phyloP scores from a whole-genome alignment of 768 basidiomycete species.

The Pleurotus citrinopileatus region DNA sequence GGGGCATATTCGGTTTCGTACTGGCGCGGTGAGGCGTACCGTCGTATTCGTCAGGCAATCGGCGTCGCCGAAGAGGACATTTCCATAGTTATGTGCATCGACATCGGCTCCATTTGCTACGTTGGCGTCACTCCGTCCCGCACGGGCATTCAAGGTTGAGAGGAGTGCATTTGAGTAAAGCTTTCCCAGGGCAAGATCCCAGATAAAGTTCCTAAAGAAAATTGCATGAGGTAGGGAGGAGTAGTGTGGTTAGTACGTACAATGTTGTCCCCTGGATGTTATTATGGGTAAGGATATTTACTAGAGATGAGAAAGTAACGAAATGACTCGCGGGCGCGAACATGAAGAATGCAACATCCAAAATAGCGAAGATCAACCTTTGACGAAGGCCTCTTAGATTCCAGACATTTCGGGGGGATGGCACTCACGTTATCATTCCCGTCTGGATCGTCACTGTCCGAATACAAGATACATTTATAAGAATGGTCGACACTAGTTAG shows the following conservation, averaged over 20 bases:
- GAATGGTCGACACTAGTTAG: slow-evolving; percentile 9
- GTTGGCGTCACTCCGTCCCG: too few relatives aligned
- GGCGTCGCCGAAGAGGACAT: too few relatives aligned
- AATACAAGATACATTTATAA: not conserved
- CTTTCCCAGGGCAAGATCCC: slow-evolving; percentile 45
- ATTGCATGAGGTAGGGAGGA: not conserved
- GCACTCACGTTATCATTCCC: slow-evolving; percentile 27
- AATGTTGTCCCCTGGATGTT: slow-evolving; percentile 37
- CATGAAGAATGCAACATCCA: slow-evolving; percentile 14
- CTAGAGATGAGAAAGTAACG: not conserved
- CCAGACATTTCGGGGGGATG: not conserved
- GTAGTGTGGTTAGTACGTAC: slow-evolving; percentile 24
- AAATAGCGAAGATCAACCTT: slow-evolving; percentile 2
- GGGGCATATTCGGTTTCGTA: too few relatives aligned
- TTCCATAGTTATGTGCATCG: too few relatives aligned
- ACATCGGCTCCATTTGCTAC: too few relatives aligned
- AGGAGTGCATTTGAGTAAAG: slow-evolving; percentile 47
- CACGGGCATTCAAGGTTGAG: slow-evolving; percentile 45
- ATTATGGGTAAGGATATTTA: too few relatives aligned
- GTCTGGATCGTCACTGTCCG: slow-evolving; percentile 37
- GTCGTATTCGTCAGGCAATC: too few relatives aligned
- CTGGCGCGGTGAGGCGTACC: too few relatives aligned
- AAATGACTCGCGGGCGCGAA: slow-evolving; percentile 9
- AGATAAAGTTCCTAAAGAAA: slow-evolving; percentile 40
- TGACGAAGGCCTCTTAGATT: not conserved